Conservation (phyloP, 2,329 filamentous ascomycete genomes). For the Mollisiaceae sp. region DNA sequence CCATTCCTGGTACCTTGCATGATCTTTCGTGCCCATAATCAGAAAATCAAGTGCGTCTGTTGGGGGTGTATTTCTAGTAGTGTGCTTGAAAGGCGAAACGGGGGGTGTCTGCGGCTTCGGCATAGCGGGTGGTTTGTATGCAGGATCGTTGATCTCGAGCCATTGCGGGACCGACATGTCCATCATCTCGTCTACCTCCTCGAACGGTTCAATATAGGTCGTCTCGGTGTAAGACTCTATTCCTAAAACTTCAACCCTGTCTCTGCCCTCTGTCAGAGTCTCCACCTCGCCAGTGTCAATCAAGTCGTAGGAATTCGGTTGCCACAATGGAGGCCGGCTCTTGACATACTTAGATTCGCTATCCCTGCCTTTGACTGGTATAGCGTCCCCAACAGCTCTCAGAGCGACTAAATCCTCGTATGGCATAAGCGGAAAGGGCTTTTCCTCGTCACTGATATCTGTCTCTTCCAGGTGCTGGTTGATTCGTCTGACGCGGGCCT, state of each 20-base stretch:
- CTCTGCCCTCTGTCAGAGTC: background rate
- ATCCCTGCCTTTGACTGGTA: background rate
- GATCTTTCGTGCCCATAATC: background rate
- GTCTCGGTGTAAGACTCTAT: background rate
- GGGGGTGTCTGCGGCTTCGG: background rate
- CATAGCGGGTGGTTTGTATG: background rate
- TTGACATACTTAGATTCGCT: background rate
- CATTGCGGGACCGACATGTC: background rate
- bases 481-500: too few relatives aligned
- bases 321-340: background rate
- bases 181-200: background rate
- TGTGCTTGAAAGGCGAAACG: background rate
- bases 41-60: background rate
- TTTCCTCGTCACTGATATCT: too few relatives aligned
- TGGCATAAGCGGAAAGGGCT: too few relatives aligned
- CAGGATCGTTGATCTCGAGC: background rate
- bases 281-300: background rate
- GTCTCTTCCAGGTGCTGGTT: too few relatives aligned
- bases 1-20: background rate
- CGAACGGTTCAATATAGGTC: background rate
- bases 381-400: too few relatives aligned
- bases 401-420: too few relatives aligned
- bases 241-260: background rate
- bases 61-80: background rate
- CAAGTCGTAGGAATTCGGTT: background rate